Base-by-base conservation (phyloP, 257 asterid species). In the Datura wrightii region DNA sequence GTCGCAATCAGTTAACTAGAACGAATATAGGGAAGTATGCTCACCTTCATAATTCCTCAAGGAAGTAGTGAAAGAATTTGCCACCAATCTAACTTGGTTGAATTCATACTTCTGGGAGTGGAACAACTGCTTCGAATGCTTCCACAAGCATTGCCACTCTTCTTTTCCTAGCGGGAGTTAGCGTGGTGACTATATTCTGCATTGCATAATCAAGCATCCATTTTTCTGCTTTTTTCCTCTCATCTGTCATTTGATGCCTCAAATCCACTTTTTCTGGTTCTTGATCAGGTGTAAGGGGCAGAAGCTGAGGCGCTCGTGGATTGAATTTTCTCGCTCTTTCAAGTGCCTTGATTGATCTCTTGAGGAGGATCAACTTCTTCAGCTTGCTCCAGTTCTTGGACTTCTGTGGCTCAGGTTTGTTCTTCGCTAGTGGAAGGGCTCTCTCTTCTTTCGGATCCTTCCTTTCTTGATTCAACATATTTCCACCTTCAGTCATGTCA, bases 191-290 rank as follows among this genome's bases (percentile, higher is more conserved):
- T 55, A 92, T 92, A 74, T 97, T 88, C 80, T 90, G 99, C 83
- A 97, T 97, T n/a, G 99, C 97, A 84, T 97, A 95, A 86, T 97
- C 99, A 18, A 97, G 90, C 99, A 97, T 97, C 99, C 99, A 97
- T 88, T 95, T 94, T 89, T 95, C 97, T 1, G 99, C 99, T 85
- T 94, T 97, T 80, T 87, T 92, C 91, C 92, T 91, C 82, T 97
- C 99, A 34, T 93, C 94, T 87, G 86, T 87, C 97, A 92, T 94
- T 86, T 94, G 98, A 9, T 84, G 87, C 92, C 92, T 94, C 85
- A 97, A 84, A 36, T 91, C 96, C 19, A 93, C 87, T 87, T 92
- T 94, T 88, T 92, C 96, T 16, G 89, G 85, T 31, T 86, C 92
- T 5, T 53, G 74, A 80, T 80, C 89, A 53, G 89, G 39, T 71